Evolutionary conservation across 2,329 filamentous ascomycete genomes (phyloP).

Genomic region (Bipolaris gigantea): DNA sequence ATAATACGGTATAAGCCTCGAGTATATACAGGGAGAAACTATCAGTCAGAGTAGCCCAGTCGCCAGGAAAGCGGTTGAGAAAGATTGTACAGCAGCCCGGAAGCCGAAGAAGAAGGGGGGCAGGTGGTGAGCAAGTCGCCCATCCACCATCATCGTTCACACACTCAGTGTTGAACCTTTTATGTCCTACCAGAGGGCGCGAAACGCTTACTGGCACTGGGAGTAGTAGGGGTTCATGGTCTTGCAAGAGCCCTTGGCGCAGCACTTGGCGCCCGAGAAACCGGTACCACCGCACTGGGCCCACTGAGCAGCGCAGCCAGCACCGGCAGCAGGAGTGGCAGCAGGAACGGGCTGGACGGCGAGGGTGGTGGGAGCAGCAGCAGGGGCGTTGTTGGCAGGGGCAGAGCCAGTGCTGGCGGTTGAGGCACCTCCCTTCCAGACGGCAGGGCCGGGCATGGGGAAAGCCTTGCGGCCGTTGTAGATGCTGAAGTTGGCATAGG

Average conservation of each 20-base stretch:
- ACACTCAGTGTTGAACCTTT: neutral
- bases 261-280: conserved; percentile 19
- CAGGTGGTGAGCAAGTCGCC: too few species aligned
- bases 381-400: conserved; percentile 12
- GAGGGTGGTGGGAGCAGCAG: conserved; percentile 8
- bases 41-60: neutral
- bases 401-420: conserved; percentile 5
- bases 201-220: conserved; percentile 14
- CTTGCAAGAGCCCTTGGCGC: conserved; percentile 22
- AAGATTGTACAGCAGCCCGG: neutral
- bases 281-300: conserved; percentile 22
- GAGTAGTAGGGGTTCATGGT: conserved; percentile 22
- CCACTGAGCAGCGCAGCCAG: conserved; percentile 13
- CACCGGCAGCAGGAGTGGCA: conserved; percentile 4
- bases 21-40: neutral
- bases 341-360: conserved; percentile 7
- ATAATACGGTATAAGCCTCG: neutral
- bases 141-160: too few species aligned
- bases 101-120: neutral
- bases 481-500: conserved; percentile 34
- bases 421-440: conserved; percentile 18
- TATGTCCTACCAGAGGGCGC: neutral
- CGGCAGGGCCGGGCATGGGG: conserved; percentile 17
- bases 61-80: neutral
- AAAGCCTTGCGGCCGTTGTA: conserved; percentile 27